These are phyloP conservation scores for Pyrenophora graminea DNA, from an alignment of 2,329 filamentous ascomycete genomes.

Conservation along the genomic window DNA sequence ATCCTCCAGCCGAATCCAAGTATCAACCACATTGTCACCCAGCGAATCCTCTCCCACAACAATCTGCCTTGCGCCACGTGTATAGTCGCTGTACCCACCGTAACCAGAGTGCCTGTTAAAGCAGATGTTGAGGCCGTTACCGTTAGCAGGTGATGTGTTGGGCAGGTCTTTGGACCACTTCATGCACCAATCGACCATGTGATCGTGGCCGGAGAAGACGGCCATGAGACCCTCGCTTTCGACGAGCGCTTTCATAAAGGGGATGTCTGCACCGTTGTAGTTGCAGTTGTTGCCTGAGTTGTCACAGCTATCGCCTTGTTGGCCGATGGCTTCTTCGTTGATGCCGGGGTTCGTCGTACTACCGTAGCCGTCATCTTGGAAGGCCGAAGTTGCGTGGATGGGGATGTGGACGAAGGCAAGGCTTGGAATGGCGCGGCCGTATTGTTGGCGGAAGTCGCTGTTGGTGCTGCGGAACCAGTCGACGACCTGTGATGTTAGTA, in stretches of 20 bases:
- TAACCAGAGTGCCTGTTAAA: constrained; percentile 71
- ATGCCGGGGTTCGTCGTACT: constrained; percentile 50
- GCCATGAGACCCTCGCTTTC: constrained; percentile 54
- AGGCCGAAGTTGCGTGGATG: constrained; percentile 28
- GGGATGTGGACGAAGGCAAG: constrained; percentile 62
- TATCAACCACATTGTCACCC: constrained; percentile 53
- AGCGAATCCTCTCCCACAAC: constrained; percentile 53
- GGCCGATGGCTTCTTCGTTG: constrained; percentile 29
- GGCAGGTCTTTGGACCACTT: constrained; percentile 43
- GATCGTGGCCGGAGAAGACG: constrained; percentile 69
- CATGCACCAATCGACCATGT: constrained; percentile 52
- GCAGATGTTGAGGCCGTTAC: constrained; percentile 56
- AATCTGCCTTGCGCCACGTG: constrained; percentile 64
- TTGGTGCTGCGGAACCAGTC: constrained; percentile 32
- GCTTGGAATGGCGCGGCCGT: constrained; percentile 51
- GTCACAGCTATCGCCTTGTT: constrained; percentile 29
- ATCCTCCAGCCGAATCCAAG: constrained; percentile 65
- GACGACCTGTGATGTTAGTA: constrained; percentile 27
- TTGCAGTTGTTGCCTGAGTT: constrained; percentile 21
- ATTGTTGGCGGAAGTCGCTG: constrained; percentile 22
- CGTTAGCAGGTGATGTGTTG: constrained; percentile 40
- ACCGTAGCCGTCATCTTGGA: constrained; percentile 55
- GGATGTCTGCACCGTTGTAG: constrained; percentile 57
- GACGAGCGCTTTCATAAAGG: constrained; percentile 66
- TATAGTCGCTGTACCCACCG: constrained; percentile 69